These are phyloP conservation scores for Peronosclerospora sorghi DNA, from an alignment of 352 stramenopile species.

Conservation along the genomic window DNA sequence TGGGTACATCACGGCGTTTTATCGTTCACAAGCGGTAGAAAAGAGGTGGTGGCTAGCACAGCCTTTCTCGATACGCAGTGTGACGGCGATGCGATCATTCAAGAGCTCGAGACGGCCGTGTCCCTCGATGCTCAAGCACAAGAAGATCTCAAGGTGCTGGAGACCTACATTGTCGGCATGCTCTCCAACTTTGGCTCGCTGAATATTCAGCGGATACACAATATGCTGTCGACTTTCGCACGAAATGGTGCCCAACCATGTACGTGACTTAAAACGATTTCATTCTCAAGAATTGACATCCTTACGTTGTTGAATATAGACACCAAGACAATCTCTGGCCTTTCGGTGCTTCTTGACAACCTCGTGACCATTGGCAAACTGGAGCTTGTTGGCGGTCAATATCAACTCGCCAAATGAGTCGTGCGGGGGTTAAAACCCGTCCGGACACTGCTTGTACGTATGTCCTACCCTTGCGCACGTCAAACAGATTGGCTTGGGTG, in stretches of 20 bases:
- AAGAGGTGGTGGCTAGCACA: slow-evolving; percentile 27
- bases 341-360: slow-evolving; percentile 55
- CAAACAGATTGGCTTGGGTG: slow-evolving; percentile 35
- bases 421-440: slow-evolving; percentile 32
- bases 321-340: slow-evolving; percentile 70
- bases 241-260: slow-evolving; percentile 60
- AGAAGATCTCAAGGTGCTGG: slow-evolving; percentile 87
- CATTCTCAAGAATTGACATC: neutral
- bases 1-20: slow-evolving; percentile 71
- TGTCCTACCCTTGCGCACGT: slow-evolving; percentile 40
- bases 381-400: slow-evolving; percentile 54
- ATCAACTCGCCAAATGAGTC: slow-evolving; percentile 41
- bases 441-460: slow-evolving; percentile 35
- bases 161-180: slow-evolving; percentile 94
- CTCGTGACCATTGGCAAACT: slow-evolving; percentile 61
- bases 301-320: slow-evolving; percentile 27
- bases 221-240: slow-evolving; percentile 87
- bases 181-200: slow-evolving; percentile 90
- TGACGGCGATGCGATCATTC: slow-evolving; percentile 25
- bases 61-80: slow-evolving; percentile 39
- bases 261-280: slow-evolving; percentile 20
- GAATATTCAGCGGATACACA: slow-evolving; percentile 88
- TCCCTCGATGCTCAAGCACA: slow-evolving; percentile 85
- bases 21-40: slow-evolving; percentile 28
- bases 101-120: slow-evolving; percentile 75